A percentile compares a stretch with the other conserved stretches of the same genome.
phyloP scores from a whole-genome alignment of 352 stramenopile species.

The Phytophthora sansomeana region DNA sequence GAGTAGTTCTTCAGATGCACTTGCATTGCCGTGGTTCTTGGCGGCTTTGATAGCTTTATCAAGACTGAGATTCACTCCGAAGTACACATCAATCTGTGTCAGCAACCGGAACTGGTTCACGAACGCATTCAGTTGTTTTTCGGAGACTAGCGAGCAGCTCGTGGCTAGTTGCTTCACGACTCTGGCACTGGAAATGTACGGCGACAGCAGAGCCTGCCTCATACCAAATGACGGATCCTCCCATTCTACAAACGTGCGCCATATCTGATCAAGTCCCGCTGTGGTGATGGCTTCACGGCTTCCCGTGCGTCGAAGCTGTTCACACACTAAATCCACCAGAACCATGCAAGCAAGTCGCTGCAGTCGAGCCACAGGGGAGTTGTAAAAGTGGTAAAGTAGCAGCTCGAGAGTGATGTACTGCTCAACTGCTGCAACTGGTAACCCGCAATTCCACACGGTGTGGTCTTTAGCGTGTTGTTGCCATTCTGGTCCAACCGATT shows the following conservation, averaged over 20 bases:
- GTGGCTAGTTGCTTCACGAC: constrained; percentile 38
- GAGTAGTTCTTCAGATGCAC: constrained; percentile 37
- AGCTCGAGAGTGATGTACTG: constrained; percentile 43
- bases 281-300: constrained; percentile 21
- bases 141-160: constrained; percentile 31
- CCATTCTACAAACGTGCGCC: constrained; percentile 33
- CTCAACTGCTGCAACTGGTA: constrained; percentile 39
- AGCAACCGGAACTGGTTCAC: constrained; percentile 49
- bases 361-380: constrained; percentile 23
- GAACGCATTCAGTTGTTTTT: constrained; percentile 49
- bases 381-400: constrained; percentile 48
- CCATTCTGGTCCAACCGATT: constrained; percentile 15
- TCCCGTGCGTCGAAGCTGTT: constrained; percentile 37
- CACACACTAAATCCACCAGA: constrained; percentile 44
- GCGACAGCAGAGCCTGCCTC: constrained; percentile 28
- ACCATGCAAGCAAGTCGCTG: constrained; percentile 40
- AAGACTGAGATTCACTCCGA: constrained; percentile 45
- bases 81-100: constrained; percentile 57
- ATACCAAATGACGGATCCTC: constrained; percentile 28
- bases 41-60: constrained; percentile 36
- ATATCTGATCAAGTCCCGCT: constrained; percentile 39
- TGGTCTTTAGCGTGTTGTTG: constrained; percentile 28
- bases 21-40: constrained; percentile 23
- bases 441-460: constrained; percentile 32
- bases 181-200: constrained; percentile 26